A percentile compares a stretch with the other conserved stretches of the same genome.
These are phyloP conservation scores for Collybia nuda DNA, from an alignment of 768 basidiomycete genomes.

Conservation along the genomic window DNA sequence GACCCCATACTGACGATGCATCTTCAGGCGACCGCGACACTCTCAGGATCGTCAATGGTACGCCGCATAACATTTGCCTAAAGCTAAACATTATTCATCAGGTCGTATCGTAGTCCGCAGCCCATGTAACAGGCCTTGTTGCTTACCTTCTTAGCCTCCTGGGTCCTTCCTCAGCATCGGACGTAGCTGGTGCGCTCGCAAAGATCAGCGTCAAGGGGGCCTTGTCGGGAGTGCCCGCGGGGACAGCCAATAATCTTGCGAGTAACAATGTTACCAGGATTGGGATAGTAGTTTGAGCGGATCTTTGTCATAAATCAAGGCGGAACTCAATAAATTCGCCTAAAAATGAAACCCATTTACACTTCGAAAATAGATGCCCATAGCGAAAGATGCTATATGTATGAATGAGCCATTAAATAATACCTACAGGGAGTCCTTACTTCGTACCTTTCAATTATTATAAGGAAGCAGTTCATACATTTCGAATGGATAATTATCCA, in stretches of 20 bases:
- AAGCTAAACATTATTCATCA: not conserved
- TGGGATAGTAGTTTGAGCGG: constrained; percentile 5
- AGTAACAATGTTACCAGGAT: constrained; percentile 12
- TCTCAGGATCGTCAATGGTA: constrained; percentile 8
- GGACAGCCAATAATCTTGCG: constrained; percentile 10
- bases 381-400: too few relatives aligned
- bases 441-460: too few relatives aligned
- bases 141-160: constrained; percentile 12
- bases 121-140: constrained; percentile 17
- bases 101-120: constrained; percentile 7
- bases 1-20: not conserved
- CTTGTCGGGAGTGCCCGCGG: constrained; percentile 8
- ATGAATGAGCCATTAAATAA: too few relatives aligned
- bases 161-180: too few relatives aligned
- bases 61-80: not conserved
- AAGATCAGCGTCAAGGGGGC: constrained; percentile 7
- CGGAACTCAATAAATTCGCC: too few relatives aligned
- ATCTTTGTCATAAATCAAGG: not conserved
- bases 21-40: constrained; percentile 4
- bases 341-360: too few relatives aligned
- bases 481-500: too few relatives aligned
- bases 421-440: too few relatives aligned
- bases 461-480: too few relatives aligned
- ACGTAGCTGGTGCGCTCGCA: constrained; percentile 2
- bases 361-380: too few relatives aligned